phyloP scores from a whole-genome alignment of 2,329 filamentous ascomycete species.

The Fusarium pseudonygamai region DNA sequence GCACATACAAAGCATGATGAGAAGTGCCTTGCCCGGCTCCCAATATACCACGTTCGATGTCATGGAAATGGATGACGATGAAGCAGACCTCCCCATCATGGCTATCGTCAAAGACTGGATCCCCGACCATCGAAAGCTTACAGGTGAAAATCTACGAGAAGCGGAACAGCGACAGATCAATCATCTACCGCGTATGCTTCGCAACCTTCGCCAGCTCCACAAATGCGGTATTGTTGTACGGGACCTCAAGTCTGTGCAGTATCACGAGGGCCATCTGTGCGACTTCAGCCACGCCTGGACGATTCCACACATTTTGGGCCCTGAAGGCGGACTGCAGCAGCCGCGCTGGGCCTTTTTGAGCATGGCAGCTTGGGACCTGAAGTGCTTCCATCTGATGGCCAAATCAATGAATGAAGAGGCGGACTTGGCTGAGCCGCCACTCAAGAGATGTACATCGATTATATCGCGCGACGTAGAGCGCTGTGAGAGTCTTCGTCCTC shows the following conservation, averaged over 20 bases:
- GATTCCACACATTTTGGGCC: slow-evolving; percentile 1
- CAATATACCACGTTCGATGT: background rate
- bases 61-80: background rate
- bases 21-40: accelerated
- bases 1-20: background rate
- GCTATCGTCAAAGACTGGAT: slow-evolving; percentile 29
- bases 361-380: slow-evolving; percentile 25
- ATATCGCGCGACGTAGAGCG: background rate
- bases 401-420: accelerated
- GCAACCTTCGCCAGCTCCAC: slow-evolving; percentile 1
- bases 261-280: background rate
- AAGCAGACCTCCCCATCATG: background rate
- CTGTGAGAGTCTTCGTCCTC: background rate
- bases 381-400: background rate
- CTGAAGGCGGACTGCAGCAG: no score
- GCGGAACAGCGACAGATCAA: background rate
- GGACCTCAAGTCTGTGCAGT: slow-evolving; percentile 7
- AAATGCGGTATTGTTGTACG: slow-evolving; percentile 13
- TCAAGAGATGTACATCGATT: background rate
- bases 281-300: slow-evolving; percentile 23
- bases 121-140: background rate
- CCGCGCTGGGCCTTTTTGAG: slow-evolving; percentile 2
- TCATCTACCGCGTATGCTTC: slow-evolving; percentile 4
- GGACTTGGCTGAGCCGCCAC: background rate
- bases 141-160: no score